Evolutionary conservation across 2,329 filamentous ascomycete genomes (phyloP).

Genomic region (Colletotrichum brevisporum): DNA sequence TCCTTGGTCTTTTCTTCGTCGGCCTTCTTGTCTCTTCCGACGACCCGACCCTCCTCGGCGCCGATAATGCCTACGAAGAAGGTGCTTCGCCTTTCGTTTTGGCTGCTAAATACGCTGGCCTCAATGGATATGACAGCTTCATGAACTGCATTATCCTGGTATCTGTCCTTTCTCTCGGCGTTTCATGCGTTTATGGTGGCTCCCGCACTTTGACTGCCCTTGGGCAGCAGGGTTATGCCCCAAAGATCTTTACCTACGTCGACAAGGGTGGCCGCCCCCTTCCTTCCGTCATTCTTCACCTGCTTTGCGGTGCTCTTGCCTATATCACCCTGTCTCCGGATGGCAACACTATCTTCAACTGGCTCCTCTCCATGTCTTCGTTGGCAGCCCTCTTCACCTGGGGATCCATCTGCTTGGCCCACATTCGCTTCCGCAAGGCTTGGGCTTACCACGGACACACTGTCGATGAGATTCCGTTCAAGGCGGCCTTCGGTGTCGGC

Average conservation of each 20-base stretch:
- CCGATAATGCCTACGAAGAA: slow-evolving; percentile 30
- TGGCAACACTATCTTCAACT: slow-evolving; percentile 70
- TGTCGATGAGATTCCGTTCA: slow-evolving; percentile 77
- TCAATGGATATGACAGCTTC: slow-evolving; percentile 66
- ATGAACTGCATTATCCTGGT: slow-evolving; percentile 73
- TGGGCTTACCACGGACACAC: slow-evolving; percentile 75
- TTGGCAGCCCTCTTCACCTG: slow-evolving; percentile 77
- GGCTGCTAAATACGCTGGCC: slow-evolving; percentile 65
- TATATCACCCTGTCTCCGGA: slow-evolving; percentile 61
- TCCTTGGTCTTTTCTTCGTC: slow-evolving; percentile 66
- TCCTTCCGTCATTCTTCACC: slow-evolving; percentile 61
- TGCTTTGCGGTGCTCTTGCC: slow-evolving; percentile 65
- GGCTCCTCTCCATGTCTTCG: slow-evolving; percentile 76
- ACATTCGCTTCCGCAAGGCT: slow-evolving; percentile 77
- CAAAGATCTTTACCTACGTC: slow-evolving; percentile 69
- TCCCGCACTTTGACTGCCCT: slow-evolving; percentile 72
- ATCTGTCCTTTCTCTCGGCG: slow-evolving; percentile 71
- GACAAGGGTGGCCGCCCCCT: slow-evolving; percentile 71
- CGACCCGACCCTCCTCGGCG: slow-evolving; percentile 56
- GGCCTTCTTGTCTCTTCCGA: slow-evolving; percentile 64
- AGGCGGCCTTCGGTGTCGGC: slow-evolving; percentile 70
- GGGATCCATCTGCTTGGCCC: slow-evolving; percentile 77
- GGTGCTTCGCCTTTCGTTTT: slow-evolving; percentile 70
- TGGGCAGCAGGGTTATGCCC: slow-evolving; percentile 71
- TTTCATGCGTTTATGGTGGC: slow-evolving; percentile 71